Percentiles rank a stretch among this genome's conserved stretches.
Evolutionary conservation across 2,329 filamentous ascomycete species (phyloP).

Genomic region (Coniochaeta sp.): DNA sequence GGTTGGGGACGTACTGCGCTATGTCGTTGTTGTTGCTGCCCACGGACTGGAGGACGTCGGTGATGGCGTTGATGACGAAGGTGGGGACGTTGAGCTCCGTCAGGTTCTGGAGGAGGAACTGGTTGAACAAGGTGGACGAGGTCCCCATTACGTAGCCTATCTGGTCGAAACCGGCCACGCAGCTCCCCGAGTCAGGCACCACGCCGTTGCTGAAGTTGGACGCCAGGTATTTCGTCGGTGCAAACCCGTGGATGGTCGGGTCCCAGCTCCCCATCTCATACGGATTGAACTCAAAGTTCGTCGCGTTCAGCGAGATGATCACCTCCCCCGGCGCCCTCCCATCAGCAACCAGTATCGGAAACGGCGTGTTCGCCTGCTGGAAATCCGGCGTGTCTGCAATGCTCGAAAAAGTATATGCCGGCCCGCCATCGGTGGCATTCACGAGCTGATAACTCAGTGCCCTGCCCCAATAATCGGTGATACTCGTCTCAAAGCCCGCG

Average conservation of each 20-base stretch:
- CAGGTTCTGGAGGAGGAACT: slow-evolving; percentile 61
- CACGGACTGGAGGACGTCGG: slow-evolving; percentile 44
- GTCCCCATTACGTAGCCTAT: slow-evolving; percentile 81
- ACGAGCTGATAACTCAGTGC: slow-evolving; percentile 82
- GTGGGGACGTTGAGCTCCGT: slow-evolving; percentile 33
- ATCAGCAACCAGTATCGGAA: slow-evolving; percentile 44
- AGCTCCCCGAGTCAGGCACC: slow-evolving; percentile 48
- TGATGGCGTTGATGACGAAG: slow-evolving; percentile 44
- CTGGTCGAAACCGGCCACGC: slow-evolving; percentile 77
- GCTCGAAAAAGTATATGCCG: slow-evolving; percentile 75
- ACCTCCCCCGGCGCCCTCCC: slow-evolving; percentile 35
- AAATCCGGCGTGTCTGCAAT: slow-evolving; percentile 37
- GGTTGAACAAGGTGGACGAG: slow-evolving; percentile 78
- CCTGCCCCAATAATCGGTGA: slow-evolving; percentile 88
- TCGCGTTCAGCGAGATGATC: slow-evolving; percentile 46
- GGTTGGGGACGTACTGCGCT: slow-evolving; percentile 53
- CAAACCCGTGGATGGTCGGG: slow-evolving; percentile 51
- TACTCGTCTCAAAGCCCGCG: slow-evolving; percentile 59
- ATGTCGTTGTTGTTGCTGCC: slow-evolving; percentile 43
- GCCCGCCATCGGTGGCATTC: slow-evolving; percentile 67
- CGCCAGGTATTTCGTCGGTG: slow-evolving; percentile 51
- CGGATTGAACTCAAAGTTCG: slow-evolving; percentile 58
- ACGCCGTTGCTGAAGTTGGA: slow-evolving; percentile 48
- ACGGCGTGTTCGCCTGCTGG: slow-evolving; percentile 31
- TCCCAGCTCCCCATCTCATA: slow-evolving; percentile 63